Percentiles rank a stretch among this genome's conserved stretches.
Conservation (phyloP, 192 early-diverging fungal genomes). For the Entophlyctis luteolus region DNA sequence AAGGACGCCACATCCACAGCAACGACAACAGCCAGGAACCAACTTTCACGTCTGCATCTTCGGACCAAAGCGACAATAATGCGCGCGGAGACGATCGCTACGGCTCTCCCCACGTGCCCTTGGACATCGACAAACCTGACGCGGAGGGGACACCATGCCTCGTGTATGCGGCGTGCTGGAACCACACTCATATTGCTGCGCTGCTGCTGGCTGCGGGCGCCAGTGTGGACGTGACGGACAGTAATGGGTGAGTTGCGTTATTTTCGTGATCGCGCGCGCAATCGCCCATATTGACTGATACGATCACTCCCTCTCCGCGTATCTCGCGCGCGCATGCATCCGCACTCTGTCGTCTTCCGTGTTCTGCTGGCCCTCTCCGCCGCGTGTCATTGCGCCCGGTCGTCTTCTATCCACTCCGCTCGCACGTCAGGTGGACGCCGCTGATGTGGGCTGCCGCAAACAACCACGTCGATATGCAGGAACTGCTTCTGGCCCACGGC, state of each 20-base stretch:
- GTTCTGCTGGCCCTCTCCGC: too few species aligned
- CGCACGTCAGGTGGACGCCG: constrained; percentile 79
- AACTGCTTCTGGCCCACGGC: constrained; percentile 72
- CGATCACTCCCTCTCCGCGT: too few species aligned
- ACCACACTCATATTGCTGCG: constrained; percentile 67
- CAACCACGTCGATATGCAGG: constrained; percentile 67
- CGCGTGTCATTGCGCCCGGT: background rate
- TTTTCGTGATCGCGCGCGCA: too few species aligned
- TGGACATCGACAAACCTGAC: constrained; percentile 80
- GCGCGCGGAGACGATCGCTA: background rate
- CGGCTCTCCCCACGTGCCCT: background rate
- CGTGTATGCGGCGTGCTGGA: constrained; percentile 87
- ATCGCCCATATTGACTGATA: too few species aligned
- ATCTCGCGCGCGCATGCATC: too few species aligned
- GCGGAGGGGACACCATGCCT: constrained; percentile 84
- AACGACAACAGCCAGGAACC: too few species aligned
- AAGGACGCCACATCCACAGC: too few species aligned
- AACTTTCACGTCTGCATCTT: background rate
- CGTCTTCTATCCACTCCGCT: background rate
- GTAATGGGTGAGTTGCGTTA: constrained; percentile 59
- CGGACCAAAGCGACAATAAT: background rate
- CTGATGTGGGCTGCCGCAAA: constrained; percentile 92
- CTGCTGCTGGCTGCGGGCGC: constrained; percentile 73
- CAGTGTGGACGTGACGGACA: constrained; percentile 73
- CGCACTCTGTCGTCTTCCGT: too few species aligned